Conservation (phyloP, 495 filamentous ascomycete genomes). For the Chaetomium cochliodes region DNA sequence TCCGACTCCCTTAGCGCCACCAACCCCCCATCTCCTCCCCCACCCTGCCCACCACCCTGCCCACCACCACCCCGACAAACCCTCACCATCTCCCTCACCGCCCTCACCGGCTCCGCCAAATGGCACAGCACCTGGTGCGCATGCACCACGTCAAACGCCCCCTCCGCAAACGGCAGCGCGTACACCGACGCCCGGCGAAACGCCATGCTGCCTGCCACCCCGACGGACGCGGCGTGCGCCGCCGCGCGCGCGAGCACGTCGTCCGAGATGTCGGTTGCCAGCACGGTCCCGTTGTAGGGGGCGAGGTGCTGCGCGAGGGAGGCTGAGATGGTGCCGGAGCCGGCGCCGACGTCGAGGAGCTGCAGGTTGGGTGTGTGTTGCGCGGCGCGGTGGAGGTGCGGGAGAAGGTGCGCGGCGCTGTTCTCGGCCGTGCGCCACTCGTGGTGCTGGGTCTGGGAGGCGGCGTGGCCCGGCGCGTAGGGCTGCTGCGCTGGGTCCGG, state of each 20-base stretch:
- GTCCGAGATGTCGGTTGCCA: conserved; percentile 43
- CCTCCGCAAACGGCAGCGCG: conserved; percentile 43
- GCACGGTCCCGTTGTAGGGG: conserved; percentile 35
- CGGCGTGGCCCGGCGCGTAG: conserved; percentile 20
- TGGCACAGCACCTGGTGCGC: conserved; percentile 45
- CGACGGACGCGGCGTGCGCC: conserved; percentile 24
- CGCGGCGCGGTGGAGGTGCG: conserved; percentile 28
- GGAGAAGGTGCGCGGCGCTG: conserved; percentile 39
- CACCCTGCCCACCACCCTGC: conserved; percentile 38
- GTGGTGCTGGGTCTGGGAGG: conserved; percentile 30
- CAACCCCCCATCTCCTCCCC: conserved; percentile 45
- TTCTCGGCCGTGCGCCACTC: conserved; percentile 41
- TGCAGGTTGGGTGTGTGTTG: conserved; percentile 31
- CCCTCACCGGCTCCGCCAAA: conserved; percentile 38
- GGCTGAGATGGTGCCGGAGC: conserved; percentile 43
- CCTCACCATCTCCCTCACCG: conserved; percentile 45
- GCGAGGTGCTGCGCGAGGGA: conserved; percentile 37
- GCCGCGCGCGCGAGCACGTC: conserved; percentile 40
- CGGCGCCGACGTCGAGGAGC: conserved; percentile 43
- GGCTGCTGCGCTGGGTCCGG: too few relatives aligned
- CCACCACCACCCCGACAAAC: conserved; percentile 40
- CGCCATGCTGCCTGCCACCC: conserved; percentile 34
- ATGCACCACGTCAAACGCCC: conserved; percentile 44
- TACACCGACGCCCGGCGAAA: conserved; percentile 43
- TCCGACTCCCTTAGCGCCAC: conserved; percentile 46